phyloP scores from a whole-genome alignment of 768 basidiomycete species.

The Suillus luteus region DNA sequence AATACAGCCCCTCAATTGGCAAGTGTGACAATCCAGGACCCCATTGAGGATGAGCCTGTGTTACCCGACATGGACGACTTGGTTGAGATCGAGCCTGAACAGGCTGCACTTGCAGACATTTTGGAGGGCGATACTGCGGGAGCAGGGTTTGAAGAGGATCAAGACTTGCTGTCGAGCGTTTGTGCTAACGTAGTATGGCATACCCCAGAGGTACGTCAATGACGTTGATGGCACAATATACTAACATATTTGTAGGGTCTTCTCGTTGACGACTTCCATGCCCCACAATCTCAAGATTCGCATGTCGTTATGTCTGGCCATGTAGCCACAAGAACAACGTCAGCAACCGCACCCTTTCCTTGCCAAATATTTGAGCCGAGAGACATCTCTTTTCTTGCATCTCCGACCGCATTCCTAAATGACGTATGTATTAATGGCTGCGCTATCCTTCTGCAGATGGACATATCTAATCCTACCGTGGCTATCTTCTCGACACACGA shows the following conservation, averaged over 20 bases:
- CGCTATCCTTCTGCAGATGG: no score
- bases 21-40: neutral
- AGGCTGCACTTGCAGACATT: neutral
- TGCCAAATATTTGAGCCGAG: no score
- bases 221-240: neutral
- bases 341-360: neutral
- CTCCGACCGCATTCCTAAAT: no score
- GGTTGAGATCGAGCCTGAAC: neutral
- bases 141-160: neutral
- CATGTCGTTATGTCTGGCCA: neutral
- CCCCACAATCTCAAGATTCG: neutral
- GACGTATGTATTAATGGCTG: no score
- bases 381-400: no score
- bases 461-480: no score
- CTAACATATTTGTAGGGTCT: neutral
- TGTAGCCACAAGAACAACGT: neutral
- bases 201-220: neutral
- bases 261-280: neutral
- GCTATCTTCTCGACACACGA: no score
- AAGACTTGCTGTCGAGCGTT: no score
- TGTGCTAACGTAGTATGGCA: neutral
- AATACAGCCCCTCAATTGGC: neutral
- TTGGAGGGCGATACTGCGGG: neutral
- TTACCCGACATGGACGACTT: neutral
- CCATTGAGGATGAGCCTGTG: neutral